These are phyloP conservation scores for Dactylis glomerata DNA, from an alignment of 176 grass and related monocot genomes.

Conservation along the genomic window DNA sequence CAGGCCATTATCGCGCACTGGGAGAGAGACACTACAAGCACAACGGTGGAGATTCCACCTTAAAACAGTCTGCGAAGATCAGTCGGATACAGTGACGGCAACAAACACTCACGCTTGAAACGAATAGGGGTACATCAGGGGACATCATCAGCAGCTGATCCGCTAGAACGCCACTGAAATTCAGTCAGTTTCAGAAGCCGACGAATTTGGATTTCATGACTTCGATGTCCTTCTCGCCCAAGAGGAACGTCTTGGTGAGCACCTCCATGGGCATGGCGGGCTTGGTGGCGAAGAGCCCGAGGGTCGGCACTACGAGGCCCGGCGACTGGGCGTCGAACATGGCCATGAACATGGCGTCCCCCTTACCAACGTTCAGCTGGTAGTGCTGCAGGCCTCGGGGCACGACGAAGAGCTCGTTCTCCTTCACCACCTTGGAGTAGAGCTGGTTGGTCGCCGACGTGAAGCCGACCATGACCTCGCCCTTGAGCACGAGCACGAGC, in stretches of 20 bases:
- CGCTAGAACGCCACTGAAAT: background rate
- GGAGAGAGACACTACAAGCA: too few species aligned
- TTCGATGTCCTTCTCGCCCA: constrained; percentile 17
- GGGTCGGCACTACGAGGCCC: constrained; percentile 30
- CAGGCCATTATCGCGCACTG: too few species aligned
- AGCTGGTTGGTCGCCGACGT: constrained; percentile 29
- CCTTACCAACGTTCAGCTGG: constrained; percentile 45
- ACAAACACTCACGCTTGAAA: too few species aligned
- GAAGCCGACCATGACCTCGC: constrained; percentile 57
- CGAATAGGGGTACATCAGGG: too few species aligned
- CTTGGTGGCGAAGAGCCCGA: constrained; percentile 49
- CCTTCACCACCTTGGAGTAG: constrained; percentile 36
- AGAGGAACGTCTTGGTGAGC: constrained; percentile 60
- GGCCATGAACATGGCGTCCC: constrained; percentile 40
- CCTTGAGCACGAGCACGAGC: constrained; percentile 52
- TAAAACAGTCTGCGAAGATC: too few species aligned
- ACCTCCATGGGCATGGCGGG: constrained; percentile 57
- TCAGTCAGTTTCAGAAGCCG: constrained; percentile 16
- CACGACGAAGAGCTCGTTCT: constrained; percentile 53
- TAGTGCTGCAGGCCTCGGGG: constrained; percentile 61
- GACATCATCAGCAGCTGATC: background rate
- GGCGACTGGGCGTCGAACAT: constrained; percentile 62
- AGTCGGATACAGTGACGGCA: too few species aligned
- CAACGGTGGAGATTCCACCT: too few species aligned
- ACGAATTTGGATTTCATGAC: constrained; percentile 43